Percentiles rank a stretch among this genome's conserved stretches.
phyloP scores from a whole-genome alignment of 1,139 yeast species.

The Kurtzmaniella quercitrusa region DNA sequence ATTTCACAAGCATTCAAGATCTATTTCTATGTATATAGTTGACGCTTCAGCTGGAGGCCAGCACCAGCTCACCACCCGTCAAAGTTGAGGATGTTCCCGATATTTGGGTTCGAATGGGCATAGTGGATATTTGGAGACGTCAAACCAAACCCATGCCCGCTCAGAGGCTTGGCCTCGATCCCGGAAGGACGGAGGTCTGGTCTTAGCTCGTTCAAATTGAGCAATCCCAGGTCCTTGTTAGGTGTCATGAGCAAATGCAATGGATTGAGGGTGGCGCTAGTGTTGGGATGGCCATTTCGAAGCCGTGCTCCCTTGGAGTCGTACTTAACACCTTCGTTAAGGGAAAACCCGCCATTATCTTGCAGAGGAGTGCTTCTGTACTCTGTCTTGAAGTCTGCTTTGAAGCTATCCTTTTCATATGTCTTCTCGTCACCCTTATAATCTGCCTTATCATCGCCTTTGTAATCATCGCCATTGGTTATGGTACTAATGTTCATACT shows the following conservation, averaged over 20 bases:
- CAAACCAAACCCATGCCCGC: slow-evolving; percentile 1
- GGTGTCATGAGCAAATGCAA: slow-evolving; percentile 18
- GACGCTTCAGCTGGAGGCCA: neutral
- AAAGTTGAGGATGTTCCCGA: slow-evolving; percentile 4
- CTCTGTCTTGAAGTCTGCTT: neutral
- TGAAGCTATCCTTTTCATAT: neutral
- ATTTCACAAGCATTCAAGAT: too few species aligned
- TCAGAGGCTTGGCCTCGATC: slow-evolving; percentile 2
- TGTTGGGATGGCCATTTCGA: neutral
- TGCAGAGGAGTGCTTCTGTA: neutral
- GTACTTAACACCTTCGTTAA: neutral
- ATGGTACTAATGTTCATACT: neutral
- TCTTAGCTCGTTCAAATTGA: neutral
- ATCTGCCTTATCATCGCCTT: neutral
- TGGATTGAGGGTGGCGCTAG: slow-evolving; percentile 21
- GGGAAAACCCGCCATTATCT: neutral
- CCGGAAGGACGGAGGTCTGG: slow-evolving; percentile 1
- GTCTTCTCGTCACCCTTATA: too few species aligned
- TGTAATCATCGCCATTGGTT: neutral
- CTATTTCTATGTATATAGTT: too few species aligned
- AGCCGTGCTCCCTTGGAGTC: neutral
- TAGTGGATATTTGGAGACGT: slow-evolving; percentile 4
- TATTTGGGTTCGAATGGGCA: slow-evolving; percentile 3
- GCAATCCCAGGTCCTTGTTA: slow-evolving; percentile 6
- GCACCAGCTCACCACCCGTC: slow-evolving; percentile 2